A percentile compares a stretch with the other conserved stretches of the same genome.
Conservation (phyloP, 345 rosid species). For the Aquilaria malaccensis region DNA sequence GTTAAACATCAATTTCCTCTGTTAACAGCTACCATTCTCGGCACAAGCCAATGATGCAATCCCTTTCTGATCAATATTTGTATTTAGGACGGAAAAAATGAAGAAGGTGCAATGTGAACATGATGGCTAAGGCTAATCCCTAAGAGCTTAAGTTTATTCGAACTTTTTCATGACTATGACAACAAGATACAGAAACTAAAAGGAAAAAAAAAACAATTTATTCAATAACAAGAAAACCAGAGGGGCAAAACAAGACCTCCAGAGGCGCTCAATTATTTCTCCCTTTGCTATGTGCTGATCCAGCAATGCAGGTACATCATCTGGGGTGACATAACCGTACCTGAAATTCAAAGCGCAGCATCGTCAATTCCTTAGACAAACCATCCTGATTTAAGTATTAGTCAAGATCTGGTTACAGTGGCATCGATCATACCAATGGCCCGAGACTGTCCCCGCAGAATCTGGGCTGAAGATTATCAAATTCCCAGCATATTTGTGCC, state of each 20-base stretch:
- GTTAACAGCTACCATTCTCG: no score
- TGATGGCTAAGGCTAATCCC: no score
- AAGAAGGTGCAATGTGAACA: no score
- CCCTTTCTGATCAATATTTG: no score
- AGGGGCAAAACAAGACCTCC: slow-evolving; percentile 44
- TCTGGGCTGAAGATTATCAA: slow-evolving; percentile 67
- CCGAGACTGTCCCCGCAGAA: slow-evolving; percentile 48
- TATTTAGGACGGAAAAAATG: no score
- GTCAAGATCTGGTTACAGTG: not conserved
- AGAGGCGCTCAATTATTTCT: slow-evolving; percentile 55
- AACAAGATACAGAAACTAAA: no score
- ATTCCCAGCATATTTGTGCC: slow-evolving; percentile 98
- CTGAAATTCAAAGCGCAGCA: slow-evolving; percentile 28
- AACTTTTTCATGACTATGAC: no score
- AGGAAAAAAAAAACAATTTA: no score
- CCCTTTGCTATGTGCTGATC: slow-evolving; percentile 88
- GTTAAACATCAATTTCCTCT: no score
- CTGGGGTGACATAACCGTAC: slow-evolving; percentile 96
- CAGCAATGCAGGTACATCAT: slow-evolving; percentile 76
- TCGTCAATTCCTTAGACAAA: not conserved
- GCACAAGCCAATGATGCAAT: no score
- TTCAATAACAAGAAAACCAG: no score
- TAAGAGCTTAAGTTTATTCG: no score
- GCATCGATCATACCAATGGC: slow-evolving; percentile 61
- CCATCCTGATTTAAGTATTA: slow-evolving; percentile 1